These are phyloP conservation scores for Chytriomyces confervae DNA, from an alignment of 192 early-diverging fungal species.

Conservation along the genomic window DNA sequence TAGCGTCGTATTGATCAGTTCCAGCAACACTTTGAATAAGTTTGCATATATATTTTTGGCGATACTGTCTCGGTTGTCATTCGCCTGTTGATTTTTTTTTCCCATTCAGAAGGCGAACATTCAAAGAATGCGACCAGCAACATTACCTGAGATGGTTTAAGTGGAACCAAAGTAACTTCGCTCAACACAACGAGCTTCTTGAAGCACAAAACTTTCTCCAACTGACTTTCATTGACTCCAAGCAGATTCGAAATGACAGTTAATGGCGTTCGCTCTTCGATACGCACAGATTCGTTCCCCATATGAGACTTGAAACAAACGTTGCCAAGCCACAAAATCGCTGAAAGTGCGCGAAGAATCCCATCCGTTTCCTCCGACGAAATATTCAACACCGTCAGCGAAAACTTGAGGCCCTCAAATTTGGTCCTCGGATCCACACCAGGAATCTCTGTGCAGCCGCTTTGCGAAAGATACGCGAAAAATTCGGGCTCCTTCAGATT, in stretches of 20 bases:
- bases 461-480: constrained; percentile 56
- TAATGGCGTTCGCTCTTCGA: constrained; percentile 77
- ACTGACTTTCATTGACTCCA: constrained; percentile 72
- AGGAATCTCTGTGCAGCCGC: constrained; percentile 57
- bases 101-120: neutral
- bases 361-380: constrained; percentile 67
- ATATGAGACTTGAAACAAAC: constrained; percentile 60
- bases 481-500: constrained; percentile 34
- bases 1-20: constrained; percentile 59
- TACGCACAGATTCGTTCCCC: constrained; percentile 70
- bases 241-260: constrained; percentile 79
- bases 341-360: constrained; percentile 44
- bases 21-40: constrained; percentile 56
- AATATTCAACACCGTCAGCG: constrained; percentile 73
- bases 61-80: constrained; percentile 62
- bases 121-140: neutral
- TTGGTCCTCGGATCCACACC: constrained; percentile 56
- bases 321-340: constrained; percentile 56
- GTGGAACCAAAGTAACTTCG: constrained; percentile 88
- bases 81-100: constrained; percentile 47
- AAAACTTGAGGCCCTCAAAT: constrained; percentile 77
- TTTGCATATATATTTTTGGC: constrained; percentile 60
- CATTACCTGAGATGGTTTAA: constrained; percentile 76
- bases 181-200: constrained; percentile 85
- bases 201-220: constrained; percentile 80